Evolutionary conservation across 495 filamentous ascomycete genomes (phyloP).

Genomic region (Xylaria flabelliformis): DNA sequence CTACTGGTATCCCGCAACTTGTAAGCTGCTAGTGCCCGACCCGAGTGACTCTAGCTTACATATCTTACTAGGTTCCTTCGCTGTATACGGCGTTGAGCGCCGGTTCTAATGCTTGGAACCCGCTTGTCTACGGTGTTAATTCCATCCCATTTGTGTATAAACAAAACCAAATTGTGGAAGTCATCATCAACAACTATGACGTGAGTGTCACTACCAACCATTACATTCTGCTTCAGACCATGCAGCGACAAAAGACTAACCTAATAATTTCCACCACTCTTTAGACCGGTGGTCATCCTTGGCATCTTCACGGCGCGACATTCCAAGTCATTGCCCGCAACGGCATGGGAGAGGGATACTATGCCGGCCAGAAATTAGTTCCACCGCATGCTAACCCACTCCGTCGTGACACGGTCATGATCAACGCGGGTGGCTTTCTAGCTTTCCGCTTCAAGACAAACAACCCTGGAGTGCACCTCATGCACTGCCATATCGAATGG

Average conservation of each 20-base stretch:
- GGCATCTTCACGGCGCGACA: slow-evolving; percentile 72
- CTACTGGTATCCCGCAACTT: slow-evolving; percentile 13
- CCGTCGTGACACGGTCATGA: slow-evolving; percentile 61
- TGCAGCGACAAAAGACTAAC: slow-evolving; percentile 64
- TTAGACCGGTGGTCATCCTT: slow-evolving; percentile 57
- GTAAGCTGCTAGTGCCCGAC: not conserved
- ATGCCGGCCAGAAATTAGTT: slow-evolving; percentile 39
- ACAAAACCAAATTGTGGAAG: slow-evolving; percentile 71
- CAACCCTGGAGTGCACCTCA: slow-evolving; percentile 83
- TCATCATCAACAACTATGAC: slow-evolving; percentile 81
- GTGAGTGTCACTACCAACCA: not conserved
- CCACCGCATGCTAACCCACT: slow-evolving; percentile 54
- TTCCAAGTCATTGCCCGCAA: slow-evolving; percentile 73
- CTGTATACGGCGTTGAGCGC: slow-evolving; percentile 64
- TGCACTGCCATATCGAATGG: slow-evolving; percentile 87
- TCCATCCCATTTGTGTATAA: slow-evolving; percentile 58
- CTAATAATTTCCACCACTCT: not conserved
- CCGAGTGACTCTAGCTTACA: not conserved
- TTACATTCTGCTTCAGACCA: slow-evolving; percentile 37
- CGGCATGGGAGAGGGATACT: slow-evolving; percentile 44
- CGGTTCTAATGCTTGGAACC: slow-evolving; percentile 11
- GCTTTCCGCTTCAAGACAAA: slow-evolving; percentile 64
- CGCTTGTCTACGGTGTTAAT: slow-evolving; percentile 16
- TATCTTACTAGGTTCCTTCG: slow-evolving; percentile 65
- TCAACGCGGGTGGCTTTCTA: slow-evolving; percentile 60